Base-by-base conservation (phyloP, 208 protist species). In the Acanthamoeba lenticulata region DNA sequence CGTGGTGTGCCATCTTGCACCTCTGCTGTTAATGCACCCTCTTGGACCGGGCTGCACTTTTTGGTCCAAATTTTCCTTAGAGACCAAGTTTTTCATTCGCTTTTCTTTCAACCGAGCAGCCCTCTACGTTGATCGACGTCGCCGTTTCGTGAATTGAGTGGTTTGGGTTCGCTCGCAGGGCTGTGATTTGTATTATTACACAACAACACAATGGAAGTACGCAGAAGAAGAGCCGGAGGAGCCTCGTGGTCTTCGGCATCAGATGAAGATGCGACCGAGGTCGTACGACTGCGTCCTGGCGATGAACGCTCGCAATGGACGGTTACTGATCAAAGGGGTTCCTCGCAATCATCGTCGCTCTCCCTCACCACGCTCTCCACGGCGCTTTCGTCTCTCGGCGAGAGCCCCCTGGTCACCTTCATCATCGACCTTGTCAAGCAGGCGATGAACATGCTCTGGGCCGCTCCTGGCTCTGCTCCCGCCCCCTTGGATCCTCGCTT, bases 391-490 rank as follows among this genome's bases (percentile, higher is more conserved):
- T 85, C 74, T 15, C 74, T 85, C 2, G 44, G 74, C n/a, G 42
- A 47, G 24, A 85, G 42, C 44, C 44, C 74, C 19, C 44, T 85
- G 42, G 74, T 85, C 32, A 57, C 42, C 74, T 55, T 47, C 44
- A 47, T 85, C 44, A 38, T 85, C 42, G 74, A 85, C 44, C 74
- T 85, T 42, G 38, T 85, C 74, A 85, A 55, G 74, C 74, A 55
- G 44, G 74, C 74, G 32, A n/a, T 85, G n/a, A 57, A 11, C 74
- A n/a, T 85, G 44, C 27, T 85, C 74, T 85, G 74, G 74, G 29
- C n/a, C 44, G 4, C 74, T n/a, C 67, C 67, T 40, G 40, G 11
- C 74, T 32, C 67, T 36, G 13, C 67, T 29, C 0, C 36, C 36
- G 9, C 74, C 27, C 1, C 44, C 42, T 42, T 57, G 15, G 74